phyloP scores from a whole-genome alignment of 2,329 filamentous ascomycete species.

The Xylariaceae sp. region DNA sequence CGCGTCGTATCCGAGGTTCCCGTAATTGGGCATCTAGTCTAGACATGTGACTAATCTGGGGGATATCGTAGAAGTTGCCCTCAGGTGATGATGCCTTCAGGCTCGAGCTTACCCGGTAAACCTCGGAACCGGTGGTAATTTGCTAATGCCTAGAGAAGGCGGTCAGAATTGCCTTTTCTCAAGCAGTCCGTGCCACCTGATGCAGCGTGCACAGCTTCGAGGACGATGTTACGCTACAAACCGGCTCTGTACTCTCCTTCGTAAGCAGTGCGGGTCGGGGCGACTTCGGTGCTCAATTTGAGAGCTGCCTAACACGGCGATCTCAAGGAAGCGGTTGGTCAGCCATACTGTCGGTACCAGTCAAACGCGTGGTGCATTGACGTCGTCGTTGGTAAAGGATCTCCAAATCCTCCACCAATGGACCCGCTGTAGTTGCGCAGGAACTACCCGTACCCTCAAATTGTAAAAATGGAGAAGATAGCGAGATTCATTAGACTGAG shows the following conservation, averaged over 20 bases:
- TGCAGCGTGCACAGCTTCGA: conserved; percentile 17
- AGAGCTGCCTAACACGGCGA: background rate
- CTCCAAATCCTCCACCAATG: conserved; percentile 10
- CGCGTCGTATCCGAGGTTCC: conserved; percentile 7
- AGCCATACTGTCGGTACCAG: conserved; percentile 21
- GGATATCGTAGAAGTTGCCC: background rate
- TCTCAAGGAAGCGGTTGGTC: background rate
- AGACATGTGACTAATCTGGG: conserved; percentile 14
- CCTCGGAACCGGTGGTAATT: conserved; percentile 11
- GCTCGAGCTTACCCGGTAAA: conserved; percentile 6
- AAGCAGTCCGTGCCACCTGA: conserved; percentile 9
- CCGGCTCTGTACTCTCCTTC: background rate
- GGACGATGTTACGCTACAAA: conserved; percentile 5
- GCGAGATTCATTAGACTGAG: conserved; percentile 1
- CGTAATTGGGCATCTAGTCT: conserved; percentile 9
- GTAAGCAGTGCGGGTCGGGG: conserved; percentile 2
- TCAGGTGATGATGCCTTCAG: conserved; percentile 5
- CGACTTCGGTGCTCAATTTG: conserved; percentile 11
- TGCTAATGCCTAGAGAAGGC: conserved; percentile 10
- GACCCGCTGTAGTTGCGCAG: background rate
- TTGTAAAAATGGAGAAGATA: conserved; percentile 6
- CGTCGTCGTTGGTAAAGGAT: conserved; percentile 1
- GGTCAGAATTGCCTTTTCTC: background rate
- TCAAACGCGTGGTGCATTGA: conserved; percentile 8
- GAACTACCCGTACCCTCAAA: conserved; percentile 23